Evolutionary conservation across 371 early-diverging fungal genomes (phyloP), one percentile per base, ranked within the genome.

Genomic region (Circinella umbellata): DNA sequence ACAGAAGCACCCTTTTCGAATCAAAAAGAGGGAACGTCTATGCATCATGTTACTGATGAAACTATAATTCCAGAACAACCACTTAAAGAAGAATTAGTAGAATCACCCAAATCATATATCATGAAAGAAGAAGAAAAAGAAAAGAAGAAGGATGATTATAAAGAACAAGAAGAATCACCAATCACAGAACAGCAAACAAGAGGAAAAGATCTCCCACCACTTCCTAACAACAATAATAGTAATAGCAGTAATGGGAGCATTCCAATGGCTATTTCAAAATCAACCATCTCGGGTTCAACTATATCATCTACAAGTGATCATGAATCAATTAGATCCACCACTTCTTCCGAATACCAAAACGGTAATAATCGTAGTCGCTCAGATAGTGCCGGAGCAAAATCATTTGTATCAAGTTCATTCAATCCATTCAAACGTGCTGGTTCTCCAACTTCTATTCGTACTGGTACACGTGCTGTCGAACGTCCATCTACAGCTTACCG

Each of bases 401-500:
- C 68, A 6, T 67, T 61, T 36, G 20, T 15, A 14, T 67, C 64
- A 11, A 18, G 15, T 15, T 67, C 64, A 11, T 64, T 65, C 17
- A 65, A 37, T 35, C 72, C 51, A 6, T 69, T 69, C 59, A 63
- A 54, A 37, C 69, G 64, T 8, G 62, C 69, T 14, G 60, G 51
- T 9, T 71, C 71, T 17, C 59, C 67, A 4, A 35, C 67, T 9
- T 42, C 66, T 4, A 38, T 27, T 17, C 65, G 51, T n/a, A 64
- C 48, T 5, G 51, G 65, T 14, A 53, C 65, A 15, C 64, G 64
- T 49, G 57, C 59, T n/a, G 63, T 71, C 15, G 63, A 70, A 48
- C 64, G 75, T 3, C 75, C 75, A 14, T 74, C 75, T 1, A 68
- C 71, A 42, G 68, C 75, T 8, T 74, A 64, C n/a, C 68, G 75